Evolutionary conservation across 495 filamentous ascomycete species (phyloP), one percentile per base, ranked within the genome.

Genomic region (Neurospora sp.): DNA sequence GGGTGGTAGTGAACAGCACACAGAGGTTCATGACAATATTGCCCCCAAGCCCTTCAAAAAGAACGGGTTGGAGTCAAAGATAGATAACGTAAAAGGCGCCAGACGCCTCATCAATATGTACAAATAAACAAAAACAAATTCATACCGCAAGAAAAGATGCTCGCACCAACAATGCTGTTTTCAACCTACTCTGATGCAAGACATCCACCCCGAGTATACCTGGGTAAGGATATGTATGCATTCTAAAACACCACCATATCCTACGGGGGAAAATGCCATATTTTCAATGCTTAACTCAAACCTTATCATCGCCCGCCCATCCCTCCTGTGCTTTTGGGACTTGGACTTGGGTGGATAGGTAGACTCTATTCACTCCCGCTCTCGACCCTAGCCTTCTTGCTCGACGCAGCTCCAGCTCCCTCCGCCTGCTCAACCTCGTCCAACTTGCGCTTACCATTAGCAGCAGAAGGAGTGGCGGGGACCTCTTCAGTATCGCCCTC

Each of bases 341-440:
- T 54, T 23, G 2, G 11, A 27, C 20, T 7, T 54, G 48, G 48
- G 48, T 54, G 18, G 9, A 6, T 20, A 54, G 48, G n/a, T 23
- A 27, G 20, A 54, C 48, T 48, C 42, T 20, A 70, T 9, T 48
- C 44, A 48, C 40, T 70, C 39, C 35, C 72, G 42, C 41, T 77
- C 54, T 78, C 76, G 38, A 81, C 72, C 69, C 76, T 81, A 23
- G 75, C 78, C 76, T 82, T 85, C 75, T 86, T 85, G 18, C 74
- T 81, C 10, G 75, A 40, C 10, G 71, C 69, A 23, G 38, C 42
- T 2, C 71, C 74, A n/a, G n/a, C 70, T 0, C 70, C 54, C 54
- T 62, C 54, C 5, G 54, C 5, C 20, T 62, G 54, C 27, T 62
- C 73, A n/a, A 44, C 44, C 3, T 76, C 75, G 18, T 77, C 69